phyloP scores from a whole-genome alignment of 208 protist species.

The Endotrypanum monterogeii region DNA sequence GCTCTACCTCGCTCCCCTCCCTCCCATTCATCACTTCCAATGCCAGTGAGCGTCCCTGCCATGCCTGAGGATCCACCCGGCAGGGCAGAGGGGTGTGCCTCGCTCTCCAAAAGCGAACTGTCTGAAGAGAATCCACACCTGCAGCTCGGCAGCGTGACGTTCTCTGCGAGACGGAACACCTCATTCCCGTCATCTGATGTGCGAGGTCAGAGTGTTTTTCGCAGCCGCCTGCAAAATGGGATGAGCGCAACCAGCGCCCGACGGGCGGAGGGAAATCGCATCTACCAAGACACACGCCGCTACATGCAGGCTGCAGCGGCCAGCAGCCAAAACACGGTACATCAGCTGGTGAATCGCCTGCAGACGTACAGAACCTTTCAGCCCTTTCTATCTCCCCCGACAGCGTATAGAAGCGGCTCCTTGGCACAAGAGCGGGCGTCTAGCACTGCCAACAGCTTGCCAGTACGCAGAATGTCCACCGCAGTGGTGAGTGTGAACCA shows the following conservation, averaged over 20 bases:
- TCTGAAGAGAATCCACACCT: background rate
- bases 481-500: conserved; percentile 14
- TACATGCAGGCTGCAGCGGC: conserved; percentile 38
- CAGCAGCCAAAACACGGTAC: conserved; percentile 34
- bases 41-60: background rate
- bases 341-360: conserved; percentile 54
- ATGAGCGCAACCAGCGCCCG: conserved; percentile 26
- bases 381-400: conserved; percentile 41
- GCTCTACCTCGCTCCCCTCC: no score
- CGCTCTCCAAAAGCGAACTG: conserved; percentile 7
- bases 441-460: background rate
- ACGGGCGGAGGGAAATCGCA: conserved; percentile 24
- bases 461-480: background rate
- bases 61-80: conserved; percentile 7
- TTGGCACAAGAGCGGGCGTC: background rate
- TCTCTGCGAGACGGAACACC: conserved; percentile 10
- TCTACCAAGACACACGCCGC: conserved; percentile 35
- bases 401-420: conserved; percentile 7
- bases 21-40: background rate
- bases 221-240: conserved; percentile 11
- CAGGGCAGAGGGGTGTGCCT: conserved; percentile 14
- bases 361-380: conserved; percentile 70
- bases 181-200: conserved; percentile 1
- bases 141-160: background rate
- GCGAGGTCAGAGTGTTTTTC: background rate